Evolutionary conservation across 2,329 filamentous ascomycete species (phyloP), one percentile per base, ranked within the genome.

Genomic region (Drechslerella coelobrocha): DNA sequence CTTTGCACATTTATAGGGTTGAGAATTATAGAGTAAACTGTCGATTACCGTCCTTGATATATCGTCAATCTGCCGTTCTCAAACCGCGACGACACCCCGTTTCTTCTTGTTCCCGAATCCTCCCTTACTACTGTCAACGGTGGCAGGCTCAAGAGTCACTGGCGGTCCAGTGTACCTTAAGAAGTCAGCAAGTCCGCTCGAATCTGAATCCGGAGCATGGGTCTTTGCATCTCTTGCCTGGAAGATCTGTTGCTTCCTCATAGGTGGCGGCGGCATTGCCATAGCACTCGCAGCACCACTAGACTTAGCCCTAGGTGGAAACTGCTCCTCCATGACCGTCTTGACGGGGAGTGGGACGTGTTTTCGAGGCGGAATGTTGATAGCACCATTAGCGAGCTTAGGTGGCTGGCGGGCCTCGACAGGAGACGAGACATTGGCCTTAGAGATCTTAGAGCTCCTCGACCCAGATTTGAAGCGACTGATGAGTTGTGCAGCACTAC

Each of bases 131-230:
- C 54, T 65, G 1, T 56, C 45, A 2, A 52, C 37, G 14, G 57
- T 31, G 1, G 65, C 65, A 10, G 65, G 65, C n/a, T 61, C 34
- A 31, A 76, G 72, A 14, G 76, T 76, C 12, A 82, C 81, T 1
- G 88, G 86, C 2, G 89, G 89, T 31, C 83, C 87, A 12, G 88
- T 89, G 75, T 86, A 86, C 57, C 84, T 85, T 29, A 94, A 79
- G 77, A 93, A 93, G 55, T 86, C 85, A 0, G 90, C 89, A 47
- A 93, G 79, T 54, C 91, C 89, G 17, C 65, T 69, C 10, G 57
- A 62, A 17, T 84, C 83, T 1, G 88, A 91, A 24, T 80, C 79
- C 17, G 78, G 79, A 69, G 31, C 75, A 43, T 72, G 69, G 72
- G 72, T 39, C 74, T 75, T 68, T 73, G 73, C 50, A 51, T 48